Evolutionary conservation across 2,329 filamentous ascomycete species (phyloP), one percentile per base, ranked within the genome.

Genomic region (Clarireedia monteithiana): DNA sequence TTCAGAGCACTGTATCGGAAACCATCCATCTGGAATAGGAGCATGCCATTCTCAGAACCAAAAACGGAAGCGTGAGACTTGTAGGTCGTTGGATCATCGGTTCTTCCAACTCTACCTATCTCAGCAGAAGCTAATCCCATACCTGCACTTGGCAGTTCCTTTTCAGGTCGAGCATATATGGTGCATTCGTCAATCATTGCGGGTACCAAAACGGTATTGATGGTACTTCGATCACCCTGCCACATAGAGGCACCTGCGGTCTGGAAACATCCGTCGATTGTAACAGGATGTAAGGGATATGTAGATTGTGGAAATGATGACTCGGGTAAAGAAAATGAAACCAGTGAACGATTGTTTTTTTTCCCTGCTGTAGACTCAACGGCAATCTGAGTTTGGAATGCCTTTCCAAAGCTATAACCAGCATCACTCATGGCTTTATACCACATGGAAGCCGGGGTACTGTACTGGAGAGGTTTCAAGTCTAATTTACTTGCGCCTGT

Each of bases 271-370:
- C 49, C 57, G 53, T 72, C 70, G 3, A 73, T 58, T 5, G 59
- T 59, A 6, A 66, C 60, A 3, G 71, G 71, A 55, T 73, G 70
- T 27, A 73, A 52, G 3, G 54, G 38, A 53, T 72, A 71, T 2
- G 20, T 17, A 15, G 68, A 71, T 48, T 70, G 66, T 5, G 38
- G 45, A 39, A 60, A 38, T 65, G 53, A 30, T 39, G 57, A 14
- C 17, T 42, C 6, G 12, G 64, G 58, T 6, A 26, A 23, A 20
- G 12, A 5, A 15, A 53, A 47, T 1, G 30, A 53, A 6, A 53
- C 20, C 4, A 10, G 10, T 20, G 17, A 17, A 6, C 50, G 50
- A 47, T 6, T 36, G 24, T 34, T 10, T 17, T 62, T 53, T 26
- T 47, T 27, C 10, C 50, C 50, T 10, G 24, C 38, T 6, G 9